Evolutionary conservation across 768 basidiomycete species (phyloP).

Genomic region (Stropharia rugosoannulata): DNA sequence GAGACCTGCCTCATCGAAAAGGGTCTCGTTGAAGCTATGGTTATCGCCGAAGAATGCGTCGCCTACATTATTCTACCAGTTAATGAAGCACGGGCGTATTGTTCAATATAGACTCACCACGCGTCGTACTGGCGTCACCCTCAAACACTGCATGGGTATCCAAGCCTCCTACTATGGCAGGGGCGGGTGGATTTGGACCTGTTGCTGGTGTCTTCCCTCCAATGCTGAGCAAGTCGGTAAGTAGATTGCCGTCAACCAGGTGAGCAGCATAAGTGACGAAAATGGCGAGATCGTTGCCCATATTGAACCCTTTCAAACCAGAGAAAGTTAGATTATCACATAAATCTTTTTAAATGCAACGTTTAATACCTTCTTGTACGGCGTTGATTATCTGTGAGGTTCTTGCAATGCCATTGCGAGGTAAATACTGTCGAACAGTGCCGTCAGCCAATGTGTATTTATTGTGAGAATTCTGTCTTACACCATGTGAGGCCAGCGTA

Average conservation of each 20-base stretch:
- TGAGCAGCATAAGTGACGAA: slow-evolving; percentile 11
- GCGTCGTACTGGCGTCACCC: slow-evolving; percentile 13
- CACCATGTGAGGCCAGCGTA: slow-evolving; percentile 1
- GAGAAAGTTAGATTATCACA: not conserved
- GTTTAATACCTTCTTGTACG: slow-evolving; percentile 14
- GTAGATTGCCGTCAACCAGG: slow-evolving; percentile 21
- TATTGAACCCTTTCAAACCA: slow-evolving; percentile 13
- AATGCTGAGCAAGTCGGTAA: slow-evolving; percentile 21
- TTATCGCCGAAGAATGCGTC: slow-evolving; percentile 23
- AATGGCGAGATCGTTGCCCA: slow-evolving; percentile 16
- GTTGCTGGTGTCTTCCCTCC: slow-evolving; percentile 19
- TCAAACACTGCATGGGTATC: slow-evolving; percentile 23
- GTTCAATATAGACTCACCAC: not conserved
- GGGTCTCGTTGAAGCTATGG: slow-evolving; percentile 21
- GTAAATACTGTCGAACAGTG: slow-evolving; percentile 6
- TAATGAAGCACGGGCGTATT: not conserved
- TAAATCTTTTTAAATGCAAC: not conserved
- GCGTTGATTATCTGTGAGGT: slow-evolving; percentile 13
- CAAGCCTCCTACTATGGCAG: slow-evolving; percentile 20
- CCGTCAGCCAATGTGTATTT: too few relatives aligned
- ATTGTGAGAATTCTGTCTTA: not conserved
- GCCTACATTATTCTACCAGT: not conserved
- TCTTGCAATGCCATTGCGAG: slow-evolving; percentile 12
- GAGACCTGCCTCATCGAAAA: slow-evolving; percentile 17
- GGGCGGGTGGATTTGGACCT: slow-evolving; percentile 18